Base-by-base conservation (phyloP, 2,329 filamentous ascomycete genomes). In the Apiospora rasikravindrae region DNA sequence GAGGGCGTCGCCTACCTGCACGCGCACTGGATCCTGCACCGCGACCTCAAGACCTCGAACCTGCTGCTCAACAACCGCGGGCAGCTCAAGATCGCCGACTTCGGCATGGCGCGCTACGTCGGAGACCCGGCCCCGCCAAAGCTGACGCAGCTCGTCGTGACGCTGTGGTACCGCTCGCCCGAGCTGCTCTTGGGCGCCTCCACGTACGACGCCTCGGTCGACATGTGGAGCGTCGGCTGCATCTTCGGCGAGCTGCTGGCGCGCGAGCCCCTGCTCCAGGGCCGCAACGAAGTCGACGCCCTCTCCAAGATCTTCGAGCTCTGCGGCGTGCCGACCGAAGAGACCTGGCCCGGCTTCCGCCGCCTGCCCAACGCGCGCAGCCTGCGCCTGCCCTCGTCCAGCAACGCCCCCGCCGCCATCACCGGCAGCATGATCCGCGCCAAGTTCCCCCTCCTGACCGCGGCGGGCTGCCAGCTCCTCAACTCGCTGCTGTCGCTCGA, bases 141-240 rank as follows among this genome's bases (percentile, higher is more conserved):
- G 74, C 88, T 98, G 73, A 98, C 96, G 2, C 93, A 96, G 80
- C 89, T 98, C 67, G 96, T 99, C 74, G 96, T 98, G 24, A 99
- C 96, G 8, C 88, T 99, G 8, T 99, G 96, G 96, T 99, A 99
- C 82, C 93, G 96, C 71, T 89, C 94, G 0, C 96, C 96, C 0
- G 96, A 98, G 83, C 88, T 98, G 14, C 88, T 99, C 1, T 90
- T 98, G 3, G 96, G 96, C 7, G 86, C 93, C 0, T 88, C 89
- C 47, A 88, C 87, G 22, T 99, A 99, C 84, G 91, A 88, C 73
- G 84, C 88, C 0, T 89, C 93, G 73, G 88, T 98, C 77, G 96
- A 98, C 83, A 93, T 98, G 88, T 99, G 96, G 96, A 97, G 93
- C 82, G 86, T 98, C 4, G 96, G 96, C 16, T 98, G 96, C 83